Base-by-base conservation (phyloP, 192 early-diverging fungal species). In the Coemansia sp. region DNA sequence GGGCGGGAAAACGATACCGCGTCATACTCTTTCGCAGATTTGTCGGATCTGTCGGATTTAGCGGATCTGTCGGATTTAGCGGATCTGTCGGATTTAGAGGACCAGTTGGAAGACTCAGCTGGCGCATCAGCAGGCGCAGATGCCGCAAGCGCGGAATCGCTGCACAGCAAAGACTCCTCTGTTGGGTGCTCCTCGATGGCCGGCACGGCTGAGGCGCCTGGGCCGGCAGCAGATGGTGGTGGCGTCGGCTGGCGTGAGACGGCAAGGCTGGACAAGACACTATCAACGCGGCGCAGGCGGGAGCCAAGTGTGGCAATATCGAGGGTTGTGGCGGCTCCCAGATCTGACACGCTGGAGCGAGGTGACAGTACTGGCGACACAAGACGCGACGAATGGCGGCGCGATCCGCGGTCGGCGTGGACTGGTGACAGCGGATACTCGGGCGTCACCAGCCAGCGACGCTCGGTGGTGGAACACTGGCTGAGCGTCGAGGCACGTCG, bases 401-500 rank as follows among this genome's bases (percentile, higher is more conserved):
- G 75, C 21, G 65, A 68, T n/a, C 31, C 52, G 50, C 58, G 23
- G 12, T 65, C 32, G 26, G 49, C 49, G 47, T 55, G 49, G 14
- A 50, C 32, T 18, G 50, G 60, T 9, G 25, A 52, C 28, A 48
- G 38, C 21, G 70, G 44, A 12, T 38, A 60, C 47, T 74, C 66
- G n/a, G 72, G 54, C 5, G 72, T 60, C 44, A 61, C 55, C 60
- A 69, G 67, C 76, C 76, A 79, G 56, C 67, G 76, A 26, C 76
- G 67, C 67, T 79, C 76, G 9, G 76, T 79, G 4, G 76, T 79
- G 24, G 76, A 73, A 61, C 76, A 79, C 67, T 79, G 76, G 60
- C 76, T 79, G 31, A 79, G 64, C 24, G 76, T 67, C 32, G 76
- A 79, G 14, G 71, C 62, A 16, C 76, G 67, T 5, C 71, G 56